Percentiles rank a stretch among this genome's conserved stretches.
Evolutionary conservation across 805 yeast species (phyloP).

Genomic region (Citeromyces matritensis): DNA sequence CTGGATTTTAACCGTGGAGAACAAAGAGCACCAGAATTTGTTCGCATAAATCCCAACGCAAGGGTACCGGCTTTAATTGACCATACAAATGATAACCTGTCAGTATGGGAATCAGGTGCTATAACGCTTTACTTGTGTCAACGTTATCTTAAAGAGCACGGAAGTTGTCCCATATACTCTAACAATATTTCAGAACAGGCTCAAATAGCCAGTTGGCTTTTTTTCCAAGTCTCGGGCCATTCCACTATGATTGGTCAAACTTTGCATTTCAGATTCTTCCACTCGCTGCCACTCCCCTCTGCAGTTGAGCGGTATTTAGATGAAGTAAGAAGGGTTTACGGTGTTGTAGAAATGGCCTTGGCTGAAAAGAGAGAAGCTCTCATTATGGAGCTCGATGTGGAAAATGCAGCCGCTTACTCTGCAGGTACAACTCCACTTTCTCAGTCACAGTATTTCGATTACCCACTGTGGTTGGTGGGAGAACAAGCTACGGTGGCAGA

Average conservation of each 20-base stretch:
- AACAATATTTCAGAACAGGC: constrained; percentile 66
- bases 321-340: constrained; percentile 86
- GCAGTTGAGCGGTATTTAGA: constrained; percentile 86
- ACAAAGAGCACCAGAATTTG: constrained; percentile 87
- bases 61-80: constrained; percentile 91
- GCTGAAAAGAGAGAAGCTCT: constrained; percentile 87
- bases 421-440: constrained; percentile 81
- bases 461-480: constrained; percentile 92
- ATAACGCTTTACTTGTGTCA: constrained; percentile 73
- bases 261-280: constrained; percentile 84
- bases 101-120: constrained; percentile 94
- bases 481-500: constrained; percentile 79
- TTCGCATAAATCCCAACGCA: constrained; percentile 90
- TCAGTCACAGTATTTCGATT: constrained; percentile 76
- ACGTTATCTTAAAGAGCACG: constrained; percentile 44
- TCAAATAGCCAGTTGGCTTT: constrained; percentile 78
- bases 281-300: constrained; percentile 68
- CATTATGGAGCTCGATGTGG: constrained; percentile 78
- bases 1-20: constrained; percentile 82
- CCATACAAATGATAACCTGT: constrained; percentile 63
- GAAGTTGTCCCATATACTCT: constrained; percentile 61
- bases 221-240: constrained; percentile 92
- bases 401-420: constrained; percentile 75
- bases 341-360: constrained; percentile 87
- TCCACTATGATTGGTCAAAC: constrained; percentile 99